These are phyloP conservation scores for Tilletiopsis washingtonensis DNA, from an alignment of 1,284 basidiomycete species.

Conservation along the genomic window DNA sequence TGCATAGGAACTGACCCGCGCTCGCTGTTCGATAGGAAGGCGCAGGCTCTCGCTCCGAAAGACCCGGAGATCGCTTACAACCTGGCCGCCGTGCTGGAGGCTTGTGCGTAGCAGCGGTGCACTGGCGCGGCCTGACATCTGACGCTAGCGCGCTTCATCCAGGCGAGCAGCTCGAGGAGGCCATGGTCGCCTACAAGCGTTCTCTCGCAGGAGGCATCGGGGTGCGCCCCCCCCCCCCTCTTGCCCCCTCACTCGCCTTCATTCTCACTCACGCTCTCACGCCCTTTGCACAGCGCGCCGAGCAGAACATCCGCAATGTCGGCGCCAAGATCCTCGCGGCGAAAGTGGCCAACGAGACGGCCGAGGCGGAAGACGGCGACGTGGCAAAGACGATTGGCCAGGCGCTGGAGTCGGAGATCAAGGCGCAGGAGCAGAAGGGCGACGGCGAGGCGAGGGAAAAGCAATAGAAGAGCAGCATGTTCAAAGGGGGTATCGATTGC, in stretches of 20 bases:
- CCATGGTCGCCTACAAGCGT: constrained; percentile 68
- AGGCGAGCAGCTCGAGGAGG: constrained; percentile 65
- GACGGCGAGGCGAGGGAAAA: neutral
- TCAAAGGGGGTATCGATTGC: too few species aligned
- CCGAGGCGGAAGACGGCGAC: constrained; percentile 3
- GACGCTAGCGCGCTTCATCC: neutral
- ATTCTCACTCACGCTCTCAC: neutral
- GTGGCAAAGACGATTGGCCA: neutral
- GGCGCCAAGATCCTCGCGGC: constrained; percentile 5
- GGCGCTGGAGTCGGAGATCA: neutral
- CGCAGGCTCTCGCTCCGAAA: constrained; percentile 74
- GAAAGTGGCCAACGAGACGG: neutral
- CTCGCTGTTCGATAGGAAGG: constrained; percentile 61
- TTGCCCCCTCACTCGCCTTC: neutral
- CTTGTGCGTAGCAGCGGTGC: constrained; percentile 71
- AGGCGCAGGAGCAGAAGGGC: neutral
- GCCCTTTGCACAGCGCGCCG: constrained; percentile 52
- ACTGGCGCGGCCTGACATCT: constrained; percentile 70
- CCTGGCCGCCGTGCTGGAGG: constrained; percentile 80
- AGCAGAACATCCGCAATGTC: constrained; percentile 65
- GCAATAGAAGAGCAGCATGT: too few species aligned
- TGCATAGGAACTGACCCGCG: too few species aligned
- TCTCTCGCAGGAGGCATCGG: constrained; percentile 73
- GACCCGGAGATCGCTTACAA: constrained; percentile 94
- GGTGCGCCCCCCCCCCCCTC: constrained; percentile 3